A percentile compares a stretch with the other conserved stretches of the same genome.
phyloP scores from a whole-genome alignment of 768 basidiomycete species.

The Exidia glandulosa region DNA sequence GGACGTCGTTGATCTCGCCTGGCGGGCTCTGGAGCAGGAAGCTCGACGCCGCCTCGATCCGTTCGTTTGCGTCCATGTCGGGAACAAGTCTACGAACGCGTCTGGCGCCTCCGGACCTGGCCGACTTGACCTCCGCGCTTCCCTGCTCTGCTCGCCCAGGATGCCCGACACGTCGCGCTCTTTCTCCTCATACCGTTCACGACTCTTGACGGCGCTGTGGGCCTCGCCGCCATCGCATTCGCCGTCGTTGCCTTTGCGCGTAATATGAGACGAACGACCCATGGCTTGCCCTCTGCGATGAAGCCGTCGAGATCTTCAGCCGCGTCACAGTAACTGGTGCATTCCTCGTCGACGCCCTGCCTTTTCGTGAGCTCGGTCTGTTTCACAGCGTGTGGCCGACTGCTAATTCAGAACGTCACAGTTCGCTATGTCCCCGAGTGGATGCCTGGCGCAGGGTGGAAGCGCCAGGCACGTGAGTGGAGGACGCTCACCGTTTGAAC shows the following conservation, averaged over 20 bases:
- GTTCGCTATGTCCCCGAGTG: constrained; percentile 27
- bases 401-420: neutral
- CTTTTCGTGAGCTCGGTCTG: no score
- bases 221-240: neutral
- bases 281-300: no score
- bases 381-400: no score
- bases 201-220: neutral
- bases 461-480: constrained; percentile 19
- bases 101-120: neutral
- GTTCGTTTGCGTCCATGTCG: constrained; percentile 49
- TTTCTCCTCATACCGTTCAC: neutral
- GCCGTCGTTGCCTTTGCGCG: no score
- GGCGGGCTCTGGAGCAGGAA: constrained; percentile 88
- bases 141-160: neutral
- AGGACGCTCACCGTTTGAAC: neutral
- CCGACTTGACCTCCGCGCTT: neutral
- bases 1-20: constrained; percentile 93
- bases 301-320: no score
- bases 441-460: constrained; percentile 27
- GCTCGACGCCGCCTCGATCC: constrained; percentile 58
- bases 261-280: no score
- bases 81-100: neutral
- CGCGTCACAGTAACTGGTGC: no score
- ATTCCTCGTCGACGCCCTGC: no score
- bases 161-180: neutral